A percentile compares a stretch with the other conserved stretches of the same genome.
phyloP scores from a whole-genome alignment of 2,329 filamentous ascomycete species.

The Ustulina deusta region DNA sequence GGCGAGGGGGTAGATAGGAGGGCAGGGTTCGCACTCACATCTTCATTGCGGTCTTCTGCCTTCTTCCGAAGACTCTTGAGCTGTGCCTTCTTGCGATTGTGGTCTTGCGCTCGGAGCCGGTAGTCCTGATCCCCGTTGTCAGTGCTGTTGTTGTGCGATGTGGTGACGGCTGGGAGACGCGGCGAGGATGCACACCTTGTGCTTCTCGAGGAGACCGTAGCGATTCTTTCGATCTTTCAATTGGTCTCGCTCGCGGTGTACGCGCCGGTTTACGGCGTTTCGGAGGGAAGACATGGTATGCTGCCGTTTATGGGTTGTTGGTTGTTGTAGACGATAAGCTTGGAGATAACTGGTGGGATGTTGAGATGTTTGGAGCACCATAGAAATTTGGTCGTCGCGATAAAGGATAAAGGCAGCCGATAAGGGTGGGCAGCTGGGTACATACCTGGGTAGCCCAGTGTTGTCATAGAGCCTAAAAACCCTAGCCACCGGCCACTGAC shows the following conservation, averaged over 20 bases:
- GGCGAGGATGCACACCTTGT: slow-evolving; percentile 70
- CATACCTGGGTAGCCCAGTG: no score
- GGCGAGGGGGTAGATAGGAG: no score
- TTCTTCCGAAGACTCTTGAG: slow-evolving; percentile 71
- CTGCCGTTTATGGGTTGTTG: slow-evolving; percentile 2
- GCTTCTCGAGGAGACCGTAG: slow-evolving; percentile 94
- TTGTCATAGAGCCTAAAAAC: not conserved
- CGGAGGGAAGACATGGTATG: slow-evolving; percentile 60
- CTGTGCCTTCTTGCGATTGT: slow-evolving; percentile 72
- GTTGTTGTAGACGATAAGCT: slow-evolving; percentile 5
- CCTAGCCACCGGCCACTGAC: not conserved
- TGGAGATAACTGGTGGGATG: slow-evolving; percentile 21
- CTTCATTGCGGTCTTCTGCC: slow-evolving; percentile 74
- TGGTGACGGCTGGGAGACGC: not conserved
- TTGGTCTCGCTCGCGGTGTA: slow-evolving; percentile 91
- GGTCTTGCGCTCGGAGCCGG: slow-evolving; percentile 72
- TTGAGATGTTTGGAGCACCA: not conserved
- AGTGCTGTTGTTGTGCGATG: not conserved
- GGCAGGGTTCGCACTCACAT: slow-evolving; percentile 56
- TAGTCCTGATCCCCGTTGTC: slow-evolving; percentile 62
- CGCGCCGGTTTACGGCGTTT: slow-evolving; percentile 79
- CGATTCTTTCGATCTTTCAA: slow-evolving; percentile 77
- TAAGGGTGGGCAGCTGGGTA: no score
- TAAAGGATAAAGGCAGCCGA: slow-evolving; percentile 15
- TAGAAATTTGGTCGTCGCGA: slow-evolving; percentile 36